These are phyloP conservation scores for Emergomyces pasteurianus DNA, from an alignment of 2,329 filamentous ascomycete species.

Conservation along the genomic window DNA sequence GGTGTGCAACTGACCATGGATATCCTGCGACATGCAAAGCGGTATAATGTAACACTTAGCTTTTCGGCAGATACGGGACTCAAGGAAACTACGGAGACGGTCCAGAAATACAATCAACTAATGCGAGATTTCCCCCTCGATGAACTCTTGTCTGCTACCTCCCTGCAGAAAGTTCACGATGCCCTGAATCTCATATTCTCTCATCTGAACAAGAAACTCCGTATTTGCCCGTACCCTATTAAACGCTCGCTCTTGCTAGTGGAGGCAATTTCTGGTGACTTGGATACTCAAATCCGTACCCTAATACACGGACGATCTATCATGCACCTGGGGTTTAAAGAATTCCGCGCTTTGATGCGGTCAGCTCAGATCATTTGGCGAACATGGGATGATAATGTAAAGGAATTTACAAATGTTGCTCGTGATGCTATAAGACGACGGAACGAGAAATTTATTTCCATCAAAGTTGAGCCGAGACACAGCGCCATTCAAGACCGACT, in stretches of 20 bases:
- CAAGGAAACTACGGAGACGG: slow-evolving; percentile 89
- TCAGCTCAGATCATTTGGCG: slow-evolving; percentile 76
- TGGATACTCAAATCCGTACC: slow-evolving; percentile 75
- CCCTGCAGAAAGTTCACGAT: slow-evolving; percentile 76
- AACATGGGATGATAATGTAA: slow-evolving; percentile 90
- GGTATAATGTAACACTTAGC: slow-evolving; percentile 94
- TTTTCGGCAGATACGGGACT: slow-evolving; percentile 92
- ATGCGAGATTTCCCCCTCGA: slow-evolving; percentile 98
- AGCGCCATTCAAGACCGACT: slow-evolving; percentile 79
- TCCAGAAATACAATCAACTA: slow-evolving; percentile 96
- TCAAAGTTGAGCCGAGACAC: slow-evolving; percentile 86
- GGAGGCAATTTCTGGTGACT: slow-evolving; percentile 86
- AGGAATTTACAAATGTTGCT: slow-evolving; percentile 95
- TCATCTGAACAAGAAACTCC: slow-evolving; percentile 95
- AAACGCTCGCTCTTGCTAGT: slow-evolving; percentile 84
- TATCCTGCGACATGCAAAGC: slow-evolving; percentile 91
- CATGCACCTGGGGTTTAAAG: slow-evolving; percentile 82
- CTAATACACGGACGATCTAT: slow-evolving; percentile 76
- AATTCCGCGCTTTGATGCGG: slow-evolving; percentile 77
- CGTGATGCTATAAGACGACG: slow-evolving; percentile 86
- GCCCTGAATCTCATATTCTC: slow-evolving; percentile 80
- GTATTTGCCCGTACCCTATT: slow-evolving; percentile 92
- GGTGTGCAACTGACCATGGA: slow-evolving; percentile 86
- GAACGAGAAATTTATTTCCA: slow-evolving; percentile 96
- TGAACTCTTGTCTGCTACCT: slow-evolving; percentile 84